Evolutionary conservation across 495 filamentous ascomycete genomes (phyloP), one percentile per base, ranked within the genome.

Genomic region (Daldinia bambusicola): DNA sequence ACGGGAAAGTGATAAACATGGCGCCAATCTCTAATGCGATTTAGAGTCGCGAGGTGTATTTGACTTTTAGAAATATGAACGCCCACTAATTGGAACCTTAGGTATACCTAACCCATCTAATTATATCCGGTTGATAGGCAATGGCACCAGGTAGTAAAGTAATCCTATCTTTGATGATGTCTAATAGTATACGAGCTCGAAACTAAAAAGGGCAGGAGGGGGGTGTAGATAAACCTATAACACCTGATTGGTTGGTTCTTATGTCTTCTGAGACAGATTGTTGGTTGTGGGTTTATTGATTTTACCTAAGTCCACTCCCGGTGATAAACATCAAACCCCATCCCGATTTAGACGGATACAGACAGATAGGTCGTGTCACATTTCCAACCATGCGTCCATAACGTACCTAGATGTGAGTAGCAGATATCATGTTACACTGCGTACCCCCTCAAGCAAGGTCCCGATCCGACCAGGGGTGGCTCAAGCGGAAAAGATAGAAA

Each of bases 131-230:
- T 7, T 36, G 34, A 36, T 36, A 36, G 26, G 26, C 3, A 26
- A 26, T 3, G 26, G 26, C 3, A 26, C 26, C 26, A n/a, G n/a
- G n/a, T 26, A 26, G 26, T 26, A 26, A 26, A 2, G 9, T 36
- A 36, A 22, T 18, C 5, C 4, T 48, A 48, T 48, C 18, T 48
- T 48, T 48, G 9, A 12, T 48, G 20, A 22, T 48, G 18, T 48
- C 18, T 48, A 48, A 36, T 36, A 36, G 0, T 48, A 48, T 48
- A 48, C 43, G 43, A n/a, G 8, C 18, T 48, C 18, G 9, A 22
- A 10, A 36, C 32, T 37, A 8, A 56, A 56, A 56, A n/a, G 18
- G 53, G 53, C 53, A 38, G 53, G 53, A 56, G 53, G 31, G 53
- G 16, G 53, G 16, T 37, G 32, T 2, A 56, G 53, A 56, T 56